These are phyloP conservation scores for Isabelozyma pseudorhagii DNA, from an alignment of 805 yeast species.

Conservation along the genomic window DNA sequence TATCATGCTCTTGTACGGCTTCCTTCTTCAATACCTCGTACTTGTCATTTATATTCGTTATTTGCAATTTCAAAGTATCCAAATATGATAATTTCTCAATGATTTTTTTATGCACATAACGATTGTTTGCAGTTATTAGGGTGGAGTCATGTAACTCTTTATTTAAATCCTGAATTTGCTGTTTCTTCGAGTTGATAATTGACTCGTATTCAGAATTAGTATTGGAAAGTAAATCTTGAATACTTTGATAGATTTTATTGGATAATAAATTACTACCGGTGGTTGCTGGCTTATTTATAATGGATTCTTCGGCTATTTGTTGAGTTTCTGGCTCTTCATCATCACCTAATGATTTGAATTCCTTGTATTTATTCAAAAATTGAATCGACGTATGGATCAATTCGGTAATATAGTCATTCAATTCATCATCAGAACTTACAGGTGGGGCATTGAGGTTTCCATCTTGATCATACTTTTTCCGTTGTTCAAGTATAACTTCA, in stretches of 20 bases:
- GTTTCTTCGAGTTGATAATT: conserved; percentile 31
- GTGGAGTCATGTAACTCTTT: conserved; percentile 37
- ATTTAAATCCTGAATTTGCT: conserved; percentile 33
- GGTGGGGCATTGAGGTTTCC: neutral
- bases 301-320: neutral
- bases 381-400: conserved; percentile 32
- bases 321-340: neutral
- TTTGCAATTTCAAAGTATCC: conserved; percentile 51
- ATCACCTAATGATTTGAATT: conserved; percentile 10
- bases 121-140: conserved; percentile 40
- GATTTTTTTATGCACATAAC: conserved; percentile 33
- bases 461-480: neutral
- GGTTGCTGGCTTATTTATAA: neutral
- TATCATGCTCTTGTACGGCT: conserved; percentile 44
- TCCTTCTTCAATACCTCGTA: conserved; percentile 24
- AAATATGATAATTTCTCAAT: conserved; percentile 32
- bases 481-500: conserved; percentile 18
- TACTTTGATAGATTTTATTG: conserved; percentile 32
- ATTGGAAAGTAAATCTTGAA: conserved; percentile 33
- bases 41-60: conserved; percentile 38
- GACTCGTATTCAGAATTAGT: conserved; percentile 39
- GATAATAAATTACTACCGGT: conserved; percentile 10
- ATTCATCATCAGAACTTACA: conserved; percentile 12
- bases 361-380: conserved; percentile 23
- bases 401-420: conserved; percentile 27